phyloP scores from a whole-genome alignment of 1,284 basidiomycete species.

The Ganoderma leucocontextum region DNA sequence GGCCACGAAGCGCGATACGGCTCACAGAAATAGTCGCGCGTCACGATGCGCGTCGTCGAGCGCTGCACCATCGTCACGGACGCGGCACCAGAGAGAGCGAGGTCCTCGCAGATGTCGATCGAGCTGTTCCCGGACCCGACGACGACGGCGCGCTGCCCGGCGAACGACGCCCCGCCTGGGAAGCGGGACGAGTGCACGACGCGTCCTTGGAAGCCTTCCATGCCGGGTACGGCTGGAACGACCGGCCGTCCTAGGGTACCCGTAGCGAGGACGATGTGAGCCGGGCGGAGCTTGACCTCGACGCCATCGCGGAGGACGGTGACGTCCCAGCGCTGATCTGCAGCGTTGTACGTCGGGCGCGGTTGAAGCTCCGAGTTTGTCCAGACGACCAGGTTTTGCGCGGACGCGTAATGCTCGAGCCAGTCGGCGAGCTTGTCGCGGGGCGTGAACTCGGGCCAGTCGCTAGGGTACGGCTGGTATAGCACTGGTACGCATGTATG shows the following conservation, averaged over 20 bases:
- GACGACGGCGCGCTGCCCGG: conserved; percentile 55
- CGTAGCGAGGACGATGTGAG: conserved; percentile 67
- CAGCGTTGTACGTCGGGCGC: conserved; percentile 46
- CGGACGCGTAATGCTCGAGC: conserved; percentile 68
- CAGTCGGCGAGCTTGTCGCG: conserved; percentile 62
- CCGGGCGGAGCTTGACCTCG: conserved; percentile 55
- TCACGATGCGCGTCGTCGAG: conserved; percentile 38
- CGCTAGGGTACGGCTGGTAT: conserved; percentile 42
- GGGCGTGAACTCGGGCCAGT: conserved; percentile 42
- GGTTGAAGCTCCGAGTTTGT: conserved; percentile 53
- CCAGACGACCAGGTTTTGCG: conserved; percentile 71
- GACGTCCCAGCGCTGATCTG: conserved; percentile 58
- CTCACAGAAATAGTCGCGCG: conserved; percentile 39
- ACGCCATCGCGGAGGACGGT: conserved; percentile 51
- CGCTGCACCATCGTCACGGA: conserved; percentile 45
- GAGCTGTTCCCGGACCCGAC: conserved; percentile 59
- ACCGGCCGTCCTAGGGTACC: conserved; percentile 58
- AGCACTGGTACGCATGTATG: conserved; percentile 43
- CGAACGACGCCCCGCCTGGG: conserved; percentile 47
- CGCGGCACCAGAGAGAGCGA: conserved; percentile 47
- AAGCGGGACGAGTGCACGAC: conserved; percentile 54
- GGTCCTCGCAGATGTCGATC: conserved; percentile 55
- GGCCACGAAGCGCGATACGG: conserved; percentile 44
- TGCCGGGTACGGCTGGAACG: conserved; percentile 52
- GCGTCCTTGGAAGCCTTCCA: conserved; percentile 49